These are phyloP conservation scores for Globisporangium ultimum DNA, from an alignment of 352 stramenopile genomes.

Conservation along the genomic window DNA sequence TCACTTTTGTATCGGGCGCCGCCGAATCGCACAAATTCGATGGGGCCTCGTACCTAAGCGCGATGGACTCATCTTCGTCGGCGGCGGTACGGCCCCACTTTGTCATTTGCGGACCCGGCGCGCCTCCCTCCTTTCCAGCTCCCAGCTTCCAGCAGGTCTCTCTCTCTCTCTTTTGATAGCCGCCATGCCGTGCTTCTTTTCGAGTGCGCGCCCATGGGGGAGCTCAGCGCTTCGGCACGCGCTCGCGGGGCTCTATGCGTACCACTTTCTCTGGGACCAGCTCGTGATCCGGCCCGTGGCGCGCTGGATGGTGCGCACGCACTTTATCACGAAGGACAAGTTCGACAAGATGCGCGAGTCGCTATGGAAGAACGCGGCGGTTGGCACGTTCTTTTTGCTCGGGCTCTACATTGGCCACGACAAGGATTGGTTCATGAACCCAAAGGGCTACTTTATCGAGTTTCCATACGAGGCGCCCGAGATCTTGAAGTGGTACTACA, in stretches of 20 bases:
- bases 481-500: slow-evolving; percentile 77
- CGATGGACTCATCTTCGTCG: too few relatives aligned
- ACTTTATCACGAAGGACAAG: slow-evolving; percentile 54
- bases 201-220: slow-evolving; percentile 47
- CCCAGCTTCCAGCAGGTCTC: too few relatives aligned
- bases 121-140: too few relatives aligned
- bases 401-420: slow-evolving; percentile 57
- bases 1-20: too few relatives aligned
- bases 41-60: too few relatives aligned
- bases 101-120: background rate
- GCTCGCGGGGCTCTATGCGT: slow-evolving; percentile 58
- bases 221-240: slow-evolving; percentile 58
- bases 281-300: slow-evolving; percentile 53
- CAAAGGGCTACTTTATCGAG: slow-evolving; percentile 56
- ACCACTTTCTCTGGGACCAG: slow-evolving; percentile 71
- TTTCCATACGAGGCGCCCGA: slow-evolving; percentile 51
- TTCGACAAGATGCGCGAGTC: slow-evolving; percentile 82
- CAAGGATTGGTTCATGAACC: slow-evolving; percentile 76
- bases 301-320: slow-evolving; percentile 34
- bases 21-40: too few relatives aligned
- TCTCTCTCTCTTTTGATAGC: too few relatives aligned
- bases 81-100: background rate
- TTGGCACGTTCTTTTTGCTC: slow-evolving; percentile 56
- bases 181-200: slow-evolving; percentile 74
- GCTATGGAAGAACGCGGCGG: slow-evolving; percentile 77